Percentiles rank a stretch among this genome's conserved stretches.
These are phyloP conservation scores for Hypoxylon fuscum DNA, from an alignment of 495 filamentous ascomycete species.

Conservation along the genomic window DNA sequence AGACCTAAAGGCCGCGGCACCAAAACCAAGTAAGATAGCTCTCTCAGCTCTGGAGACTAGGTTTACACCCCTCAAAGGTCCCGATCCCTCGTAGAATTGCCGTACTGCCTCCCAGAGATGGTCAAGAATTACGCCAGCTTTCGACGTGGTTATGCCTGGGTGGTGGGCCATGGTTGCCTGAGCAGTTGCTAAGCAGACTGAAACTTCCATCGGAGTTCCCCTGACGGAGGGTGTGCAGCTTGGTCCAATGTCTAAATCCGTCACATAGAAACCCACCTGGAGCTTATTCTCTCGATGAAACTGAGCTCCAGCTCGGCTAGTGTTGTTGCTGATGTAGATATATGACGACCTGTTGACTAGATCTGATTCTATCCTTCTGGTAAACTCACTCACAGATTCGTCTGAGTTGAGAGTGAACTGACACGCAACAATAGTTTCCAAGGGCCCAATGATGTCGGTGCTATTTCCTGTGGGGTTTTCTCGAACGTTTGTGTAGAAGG, in stretches of 20 bases:
- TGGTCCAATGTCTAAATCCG: neutral
- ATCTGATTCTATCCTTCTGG: neutral
- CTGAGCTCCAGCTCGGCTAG: neutral
- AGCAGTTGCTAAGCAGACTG: neutral
- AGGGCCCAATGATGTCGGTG: neutral
- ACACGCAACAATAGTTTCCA: neutral
- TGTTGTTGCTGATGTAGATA: neutral
- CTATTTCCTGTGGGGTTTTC: neutral
- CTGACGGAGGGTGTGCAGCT: neutral
- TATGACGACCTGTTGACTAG: neutral
- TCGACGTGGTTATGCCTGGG: neutral
- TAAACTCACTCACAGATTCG: neutral
- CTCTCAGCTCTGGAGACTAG: neutral
- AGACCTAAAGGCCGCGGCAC: neutral
- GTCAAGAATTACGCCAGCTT: neutral
- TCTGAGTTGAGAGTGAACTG: neutral
- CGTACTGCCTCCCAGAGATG: neutral
- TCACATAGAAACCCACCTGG: neutral
- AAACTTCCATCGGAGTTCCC: neutral
- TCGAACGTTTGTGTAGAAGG: slow-evolving; percentile 3
- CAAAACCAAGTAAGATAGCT: neutral
- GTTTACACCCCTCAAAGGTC: neutral
- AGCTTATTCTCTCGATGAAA: neutral
- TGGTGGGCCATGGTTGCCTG: neutral
- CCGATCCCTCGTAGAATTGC: neutral